phyloP scores from a whole-genome alignment of 805 yeast genomes.

The Saccharomycopsis oosterbeekiorum region DNA sequence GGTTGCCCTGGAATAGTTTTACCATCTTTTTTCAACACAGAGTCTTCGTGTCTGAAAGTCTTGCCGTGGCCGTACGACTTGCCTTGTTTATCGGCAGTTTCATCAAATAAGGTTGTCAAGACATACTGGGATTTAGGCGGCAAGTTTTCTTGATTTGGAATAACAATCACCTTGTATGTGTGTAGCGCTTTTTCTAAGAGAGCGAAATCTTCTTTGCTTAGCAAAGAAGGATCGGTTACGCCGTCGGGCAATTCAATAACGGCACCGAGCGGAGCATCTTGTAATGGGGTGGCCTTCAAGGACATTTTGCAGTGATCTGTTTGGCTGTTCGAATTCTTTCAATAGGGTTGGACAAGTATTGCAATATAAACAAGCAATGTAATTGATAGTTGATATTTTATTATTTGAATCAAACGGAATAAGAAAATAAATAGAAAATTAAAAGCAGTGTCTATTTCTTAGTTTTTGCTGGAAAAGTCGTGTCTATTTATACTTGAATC shows the following conservation, averaged over 20 bases:
- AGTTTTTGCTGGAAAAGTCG: neutral
- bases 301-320: neutral
- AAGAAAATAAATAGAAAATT: too few relatives aligned
- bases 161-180: constrained; percentile 59
- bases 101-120: constrained; percentile 71
- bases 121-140: constrained; percentile 67
- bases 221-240: constrained; percentile 62
- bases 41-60: constrained; percentile 52
- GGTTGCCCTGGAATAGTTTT: constrained; percentile 72
- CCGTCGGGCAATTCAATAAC: constrained; percentile 52
- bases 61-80: constrained; percentile 81
- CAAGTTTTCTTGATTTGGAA: constrained; percentile 61
- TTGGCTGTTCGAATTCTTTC: too few relatives aligned
- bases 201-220: constrained; percentile 57
- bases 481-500: too few relatives aligned
- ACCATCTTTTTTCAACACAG: constrained; percentile 75
- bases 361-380: too few relatives aligned
- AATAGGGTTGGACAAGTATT: too few relatives aligned
- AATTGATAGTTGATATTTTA: too few relatives aligned
- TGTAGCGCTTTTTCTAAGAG: constrained; percentile 54
- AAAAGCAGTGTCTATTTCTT: too few relatives aligned
- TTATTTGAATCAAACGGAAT: too few relatives aligned
- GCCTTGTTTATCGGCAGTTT: constrained; percentile 39
- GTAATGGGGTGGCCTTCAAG: constrained; percentile 37
- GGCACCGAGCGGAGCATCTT: constrained; percentile 58